Base-by-base conservation (phyloP, 441 rosid species). In the Adansonia gregorii region DNA sequence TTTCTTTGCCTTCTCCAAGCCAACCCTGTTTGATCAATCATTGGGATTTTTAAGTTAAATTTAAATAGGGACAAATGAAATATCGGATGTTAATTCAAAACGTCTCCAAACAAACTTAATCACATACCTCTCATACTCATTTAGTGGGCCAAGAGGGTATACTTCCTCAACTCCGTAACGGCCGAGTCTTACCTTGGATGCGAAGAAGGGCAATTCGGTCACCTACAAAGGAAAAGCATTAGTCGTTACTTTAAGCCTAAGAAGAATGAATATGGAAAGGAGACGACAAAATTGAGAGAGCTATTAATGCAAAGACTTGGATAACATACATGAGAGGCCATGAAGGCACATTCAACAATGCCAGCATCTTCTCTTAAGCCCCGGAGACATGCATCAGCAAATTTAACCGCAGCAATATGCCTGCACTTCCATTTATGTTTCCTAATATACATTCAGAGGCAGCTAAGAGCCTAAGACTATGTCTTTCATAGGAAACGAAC, bases 161-260 rank as follows among this genome's bases (percentile, higher is more conserved):
- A 95, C 88, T 86, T 93, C 97, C 75, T 92, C 97, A 27, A 89
- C 79, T 80, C 99, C 98, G 67, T 67, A 24, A 43, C 95, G 89
- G 12, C 99, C 90, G 4, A 95, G 88, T 45, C 88, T 85, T 70
- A 93, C 93, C 80, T 92, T 95, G 55, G 97, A 85, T 61, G 98
- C 97, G 8, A 95, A 95, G 90, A 89, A 93, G 14, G 99, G 97
- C 59, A 93, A 98, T 79, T 95, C 99, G n/a, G 99, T 94, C 68
- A 94, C 97, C 98, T 95, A 64, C 58, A 48, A 73, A 68, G 64
- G 58, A 17, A 54, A 11, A 2, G 20, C 15, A 3, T 61, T 41
- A 78, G 11, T 7, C 3, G 54, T 35, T 49, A 3, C 1, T 19
- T 6, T 6, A 65, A 46, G 48, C 1, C 51, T 39, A 39, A 19